Base-by-base conservation (phyloP, 164 flowering plant species). In the Vitis rupestris region DNA sequence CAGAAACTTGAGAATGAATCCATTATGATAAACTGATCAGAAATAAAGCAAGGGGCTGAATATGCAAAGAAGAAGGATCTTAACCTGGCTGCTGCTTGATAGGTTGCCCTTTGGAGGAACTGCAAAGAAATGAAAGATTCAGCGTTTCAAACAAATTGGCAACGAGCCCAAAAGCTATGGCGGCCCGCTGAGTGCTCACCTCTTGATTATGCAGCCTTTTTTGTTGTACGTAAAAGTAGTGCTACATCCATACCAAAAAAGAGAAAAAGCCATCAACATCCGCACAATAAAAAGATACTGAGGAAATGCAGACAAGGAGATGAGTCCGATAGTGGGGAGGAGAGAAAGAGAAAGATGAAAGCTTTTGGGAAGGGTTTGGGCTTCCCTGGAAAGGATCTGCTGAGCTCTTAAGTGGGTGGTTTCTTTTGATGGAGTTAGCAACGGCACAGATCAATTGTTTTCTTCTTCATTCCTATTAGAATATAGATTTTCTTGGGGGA, bases 181-280 rank as follows among this genome's bases (percentile, higher is more conserved):
- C 7, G 23, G 16, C 54, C 10, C 9, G 7, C 15, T 52, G 2
- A 31, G 19, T 44, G 17, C 13, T 68, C 76, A 83, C 86, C 86
- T 81, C 83, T 70, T 76, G 82, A 70, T 78, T 78, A 15, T 78
- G 79, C 56, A 78, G 73, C 72, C 85, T 83, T 79, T 19, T 9
- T 27, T 10, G 27, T 64, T 64, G 59, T 4, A 60, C 54, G 68
- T 10, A 8, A 7, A 8, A 6, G 12, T 48, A 52, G 53, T 3
- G 15, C 8, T 9, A 53, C 15, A 44, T 6, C 70, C 54, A 50
- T 2, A 23, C 9, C 4, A 17, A 48, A 10, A 1, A 1, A 23
- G 14, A 69, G 51, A 13, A 50, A 15, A 50, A n/a, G 12, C 8
- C 50, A 8, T 31, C 29, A 47, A 56, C 9, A 10, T 12, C 48